phyloP scores from a whole-genome alignment of 345 rosid species.

The Mangifera indica region DNA sequence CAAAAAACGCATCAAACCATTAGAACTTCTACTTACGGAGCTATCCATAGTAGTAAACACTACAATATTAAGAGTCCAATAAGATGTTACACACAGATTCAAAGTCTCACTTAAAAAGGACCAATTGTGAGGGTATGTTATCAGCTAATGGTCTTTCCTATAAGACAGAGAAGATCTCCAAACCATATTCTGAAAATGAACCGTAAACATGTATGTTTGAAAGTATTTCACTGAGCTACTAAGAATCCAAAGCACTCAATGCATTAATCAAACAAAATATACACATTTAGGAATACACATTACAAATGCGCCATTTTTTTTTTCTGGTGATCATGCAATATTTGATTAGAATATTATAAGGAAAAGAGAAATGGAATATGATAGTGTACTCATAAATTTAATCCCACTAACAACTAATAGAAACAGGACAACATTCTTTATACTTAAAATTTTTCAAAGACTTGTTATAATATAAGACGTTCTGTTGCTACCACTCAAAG shows the following conservation, averaged over 20 bases:
- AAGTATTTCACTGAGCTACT: not conserved
- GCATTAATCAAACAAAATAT: too few relatives aligned
- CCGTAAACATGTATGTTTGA: not conserved
- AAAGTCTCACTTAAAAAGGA: not conserved
- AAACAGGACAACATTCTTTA: not conserved
- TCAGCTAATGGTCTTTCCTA: not conserved
- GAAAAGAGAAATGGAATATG: constrained; percentile 1
- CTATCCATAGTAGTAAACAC: not conserved
- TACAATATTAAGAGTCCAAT: constrained; percentile 4
- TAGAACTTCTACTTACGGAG: not conserved
- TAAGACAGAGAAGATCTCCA: not conserved
- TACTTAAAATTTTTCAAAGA: constrained; percentile 6
- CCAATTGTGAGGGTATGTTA: not conserved
- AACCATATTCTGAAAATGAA: not conserved
- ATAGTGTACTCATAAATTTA: not conserved
- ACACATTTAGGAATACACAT: too few relatives aligned
- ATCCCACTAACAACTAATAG: not conserved
- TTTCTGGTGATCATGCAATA: not conserved
- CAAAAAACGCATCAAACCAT: not conserved
- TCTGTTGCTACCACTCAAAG: constrained; percentile 6
- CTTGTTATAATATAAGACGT: not conserved
- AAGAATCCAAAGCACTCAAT: not conserved
- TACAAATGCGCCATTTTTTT: not conserved
- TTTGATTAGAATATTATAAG: not conserved
- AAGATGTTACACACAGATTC: not conserved